These are phyloP conservation scores for Colletotrichum navitas DNA, from an alignment of 2,329 filamentous ascomycete species.

Conservation along the genomic window DNA sequence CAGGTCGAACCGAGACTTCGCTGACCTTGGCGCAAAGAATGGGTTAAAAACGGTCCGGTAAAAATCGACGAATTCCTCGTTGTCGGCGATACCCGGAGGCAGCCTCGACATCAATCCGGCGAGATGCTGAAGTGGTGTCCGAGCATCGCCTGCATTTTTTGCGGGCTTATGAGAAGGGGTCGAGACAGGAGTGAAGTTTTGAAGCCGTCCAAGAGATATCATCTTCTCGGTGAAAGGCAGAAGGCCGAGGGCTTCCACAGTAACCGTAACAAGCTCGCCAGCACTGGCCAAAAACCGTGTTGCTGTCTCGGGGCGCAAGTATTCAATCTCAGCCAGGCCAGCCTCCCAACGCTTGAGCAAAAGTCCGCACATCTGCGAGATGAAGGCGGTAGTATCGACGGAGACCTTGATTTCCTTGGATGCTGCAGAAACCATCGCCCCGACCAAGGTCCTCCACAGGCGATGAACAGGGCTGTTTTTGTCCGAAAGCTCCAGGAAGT, in stretches of 20 bases:
- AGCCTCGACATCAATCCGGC: slow-evolving; percentile 70
- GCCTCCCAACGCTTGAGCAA: slow-evolving; percentile 77
- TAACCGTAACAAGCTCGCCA: slow-evolving; percentile 62
- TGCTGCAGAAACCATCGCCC: slow-evolving; percentile 74
- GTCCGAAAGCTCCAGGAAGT: slow-evolving; percentile 72
- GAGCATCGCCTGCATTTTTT: slow-evolving; percentile 63
- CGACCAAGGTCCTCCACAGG: slow-evolving; percentile 73
- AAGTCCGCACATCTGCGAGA: slow-evolving; percentile 78
- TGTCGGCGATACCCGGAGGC: slow-evolving; percentile 61
- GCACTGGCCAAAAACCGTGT: slow-evolving; percentile 68
- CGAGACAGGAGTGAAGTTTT: slow-evolving; percentile 71
- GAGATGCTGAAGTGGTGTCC: slow-evolving; percentile 75
- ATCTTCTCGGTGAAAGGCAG: slow-evolving; percentile 74
- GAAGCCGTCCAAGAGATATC: slow-evolving; percentile 62
- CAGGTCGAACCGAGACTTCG: slow-evolving; percentile 59
- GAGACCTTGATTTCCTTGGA: slow-evolving; percentile 92
- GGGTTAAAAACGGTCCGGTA: slow-evolving; percentile 67
- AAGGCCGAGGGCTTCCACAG: slow-evolving; percentile 66
- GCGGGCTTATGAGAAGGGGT: slow-evolving; percentile 74
- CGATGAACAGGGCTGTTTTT: slow-evolving; percentile 65
- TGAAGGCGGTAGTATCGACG: slow-evolving; percentile 82
- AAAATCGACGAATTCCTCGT: slow-evolving; percentile 60
- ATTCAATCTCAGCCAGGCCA: slow-evolving; percentile 66
- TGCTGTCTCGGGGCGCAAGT: slow-evolving; percentile 60
- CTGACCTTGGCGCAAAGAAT: slow-evolving; percentile 66